These are phyloP conservation scores for Aspergillus hiratsukae DNA, from an alignment of 2,329 filamentous ascomycete species.

Conservation along the genomic window DNA sequence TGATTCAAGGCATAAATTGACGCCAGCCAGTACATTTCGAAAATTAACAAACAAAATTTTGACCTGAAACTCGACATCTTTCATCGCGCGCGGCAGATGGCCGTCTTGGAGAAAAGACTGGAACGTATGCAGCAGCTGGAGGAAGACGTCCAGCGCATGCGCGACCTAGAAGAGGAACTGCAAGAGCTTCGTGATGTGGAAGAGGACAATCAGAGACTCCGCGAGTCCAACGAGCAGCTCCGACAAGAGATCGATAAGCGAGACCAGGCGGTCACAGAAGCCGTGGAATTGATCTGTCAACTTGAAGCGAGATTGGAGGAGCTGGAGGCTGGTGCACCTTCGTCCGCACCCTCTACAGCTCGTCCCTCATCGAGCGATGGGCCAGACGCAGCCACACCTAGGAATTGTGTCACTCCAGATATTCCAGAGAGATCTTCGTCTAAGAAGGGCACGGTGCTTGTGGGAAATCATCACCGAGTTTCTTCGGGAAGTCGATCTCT, in stretches of 20 bases:
- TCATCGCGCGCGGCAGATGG: conserved; percentile 36
- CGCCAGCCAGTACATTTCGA: conserved; percentile 36
- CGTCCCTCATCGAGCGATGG: conserved; percentile 24
- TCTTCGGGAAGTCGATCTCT: conserved; percentile 24
- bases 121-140: conserved; percentile 36
- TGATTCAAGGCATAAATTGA: conserved; percentile 10
- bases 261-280: conserved; percentile 40
- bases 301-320: conserved; percentile 38
- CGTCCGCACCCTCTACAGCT: conserved; percentile 22
- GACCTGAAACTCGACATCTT: conserved; percentile 42
- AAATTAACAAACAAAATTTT: conserved; percentile 42
- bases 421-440: conserved; percentile 40
- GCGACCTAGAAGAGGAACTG: conserved; percentile 30
- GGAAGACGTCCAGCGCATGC: conserved; percentile 29
- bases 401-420: conserved; percentile 22
- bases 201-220: conserved; percentile 32
- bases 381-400: conserved; percentile 26
- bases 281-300: conserved; percentile 41
- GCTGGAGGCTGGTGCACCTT: conserved; percentile 20
- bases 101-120: conserved; percentile 33
- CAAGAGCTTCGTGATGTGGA: conserved; percentile 34
- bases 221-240: conserved; percentile 36
- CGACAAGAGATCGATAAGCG: conserved; percentile 36
- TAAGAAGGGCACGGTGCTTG: conserved; percentile 20
- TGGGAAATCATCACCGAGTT: conserved; percentile 11